These are phyloP conservation scores for Saccharomycopsis vini DNA, from an alignment of 805 yeast genomes.

Conservation along the genomic window DNA sequence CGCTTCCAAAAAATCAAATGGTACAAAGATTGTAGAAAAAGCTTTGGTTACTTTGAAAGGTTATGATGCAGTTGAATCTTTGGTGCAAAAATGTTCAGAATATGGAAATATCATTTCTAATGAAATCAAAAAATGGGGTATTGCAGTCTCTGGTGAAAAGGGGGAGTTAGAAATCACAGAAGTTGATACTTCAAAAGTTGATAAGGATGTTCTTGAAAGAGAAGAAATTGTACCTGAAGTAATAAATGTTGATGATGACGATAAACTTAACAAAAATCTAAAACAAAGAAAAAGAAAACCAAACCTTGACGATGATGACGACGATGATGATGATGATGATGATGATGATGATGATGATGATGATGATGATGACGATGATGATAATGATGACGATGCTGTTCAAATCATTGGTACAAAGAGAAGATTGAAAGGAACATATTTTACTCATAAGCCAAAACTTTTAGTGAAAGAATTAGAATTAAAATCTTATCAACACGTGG, in stretches of 20 bases:
- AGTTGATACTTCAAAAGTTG: slow-evolving; percentile 27
- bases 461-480: slow-evolving; percentile 56
- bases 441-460: slow-evolving; percentile 63
- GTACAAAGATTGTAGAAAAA: slow-evolving; percentile 65
- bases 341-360: slow-evolving; percentile 22
- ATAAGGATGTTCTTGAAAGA: too few species aligned
- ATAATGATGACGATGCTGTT: slow-evolving; percentile 25
- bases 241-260: too few species aligned
- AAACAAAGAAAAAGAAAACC: too few species aligned
- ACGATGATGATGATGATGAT: slow-evolving; percentile 18
- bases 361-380: slow-evolving; percentile 16
- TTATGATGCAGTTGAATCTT: slow-evolving; percentile 89
- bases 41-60: slow-evolving; percentile 69
- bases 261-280: too few species aligned
- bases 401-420: slow-evolving; percentile 20
- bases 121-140: slow-evolving; percentile 84
- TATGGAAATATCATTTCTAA: slow-evolving; percentile 62
- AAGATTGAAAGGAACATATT: slow-evolving; percentile 32
- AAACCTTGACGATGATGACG: slow-evolving; percentile 25
- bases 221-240: too few species aligned
- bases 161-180: slow-evolving; percentile 65
- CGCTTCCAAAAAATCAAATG: slow-evolving; percentile 47
- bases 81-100: slow-evolving; percentile 72
- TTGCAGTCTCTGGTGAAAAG: slow-evolving; percentile 50
- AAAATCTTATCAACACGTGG: slow-evolving; percentile 93